Percentiles rank a stretch among this genome's conserved stretches.
phyloP scores from a whole-genome alignment of 306 rosid genomes.

The Rosa chinensis region DNA sequence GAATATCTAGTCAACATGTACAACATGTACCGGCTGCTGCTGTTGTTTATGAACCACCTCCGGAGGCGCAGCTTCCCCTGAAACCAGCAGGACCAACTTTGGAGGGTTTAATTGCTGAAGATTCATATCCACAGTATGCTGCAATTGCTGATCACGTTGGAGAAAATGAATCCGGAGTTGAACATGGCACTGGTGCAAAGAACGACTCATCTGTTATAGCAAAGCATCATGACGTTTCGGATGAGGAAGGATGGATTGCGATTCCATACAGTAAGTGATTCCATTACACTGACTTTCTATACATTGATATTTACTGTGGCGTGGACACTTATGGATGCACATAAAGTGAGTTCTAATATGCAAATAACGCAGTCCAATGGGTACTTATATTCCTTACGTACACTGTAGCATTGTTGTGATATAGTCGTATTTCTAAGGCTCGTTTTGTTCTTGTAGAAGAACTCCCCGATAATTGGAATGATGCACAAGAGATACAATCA shows the following conservation, averaged over 20 bases:
- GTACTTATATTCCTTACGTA: background rate
- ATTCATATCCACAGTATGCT: constrained; percentile 43
- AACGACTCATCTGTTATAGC: constrained; percentile 37
- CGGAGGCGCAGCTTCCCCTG: constrained; percentile 37
- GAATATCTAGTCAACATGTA: constrained; percentile 50
- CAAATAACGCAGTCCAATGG: background rate
- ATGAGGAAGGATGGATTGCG: constrained; percentile 83
- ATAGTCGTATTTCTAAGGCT: constrained; percentile 26
- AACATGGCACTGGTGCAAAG: constrained; percentile 44
- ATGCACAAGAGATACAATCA: constrained; percentile 67
- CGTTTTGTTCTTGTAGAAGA: constrained; percentile 57
- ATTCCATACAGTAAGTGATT: constrained; percentile 66
- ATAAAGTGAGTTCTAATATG: background rate
- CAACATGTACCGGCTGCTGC: constrained; percentile 41
- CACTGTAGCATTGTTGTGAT: background rate
- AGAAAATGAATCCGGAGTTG: constrained; percentile 40
- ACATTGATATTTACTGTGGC: background rate
- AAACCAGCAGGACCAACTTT: constrained; percentile 48
- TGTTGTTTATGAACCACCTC: constrained; percentile 37
- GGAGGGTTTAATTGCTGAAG: constrained; percentile 53
- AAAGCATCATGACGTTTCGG: constrained; percentile 74
- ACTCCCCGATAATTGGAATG: constrained; percentile 78
- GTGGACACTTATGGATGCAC: constrained; percentile 4
- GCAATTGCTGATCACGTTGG: constrained; percentile 45
- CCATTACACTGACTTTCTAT: background rate